Evolutionary conservation across 345 rosid genomes (phyloP).

Genomic region (Alliaria petiolata): DNA sequence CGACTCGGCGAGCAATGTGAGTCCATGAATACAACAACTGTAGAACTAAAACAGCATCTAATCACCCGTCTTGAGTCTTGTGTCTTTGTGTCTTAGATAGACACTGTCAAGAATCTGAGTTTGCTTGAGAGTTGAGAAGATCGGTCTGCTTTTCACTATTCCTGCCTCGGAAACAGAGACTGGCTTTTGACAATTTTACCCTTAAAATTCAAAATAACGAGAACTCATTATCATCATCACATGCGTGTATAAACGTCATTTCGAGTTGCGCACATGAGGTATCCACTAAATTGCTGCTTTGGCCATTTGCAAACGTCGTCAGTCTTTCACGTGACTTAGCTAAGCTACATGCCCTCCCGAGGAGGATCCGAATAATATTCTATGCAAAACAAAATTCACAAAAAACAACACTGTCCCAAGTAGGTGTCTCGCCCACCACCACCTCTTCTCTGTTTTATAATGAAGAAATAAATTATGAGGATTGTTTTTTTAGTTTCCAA

Average conservation of each 20-base stretch:
- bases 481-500: too few species aligned
- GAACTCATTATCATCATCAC: not conserved
- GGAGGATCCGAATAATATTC: too few species aligned
- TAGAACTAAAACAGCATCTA: not conserved
- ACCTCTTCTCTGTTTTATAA: too few species aligned
- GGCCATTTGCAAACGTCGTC: slow-evolving; percentile 14
- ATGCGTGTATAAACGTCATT: slow-evolving; percentile 10
- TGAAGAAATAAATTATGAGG: too few species aligned
- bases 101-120: slow-evolving; percentile 33
- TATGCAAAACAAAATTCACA: too few species aligned
- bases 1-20: slow-evolving; percentile 8
- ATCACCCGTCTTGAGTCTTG: not conserved
- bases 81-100: not conserved
- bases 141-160: slow-evolving; percentile 1
- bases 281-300: not conserved
- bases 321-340: slow-evolving; percentile 23
- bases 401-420: too few species aligned
- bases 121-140: not conserved
- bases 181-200: slow-evolving; percentile 8
- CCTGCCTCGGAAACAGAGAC: slow-evolving; percentile 12
- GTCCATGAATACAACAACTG: slow-evolving; percentile 11
- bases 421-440: too few species aligned
- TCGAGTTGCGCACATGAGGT: not conserved
- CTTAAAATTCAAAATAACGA: not conserved
- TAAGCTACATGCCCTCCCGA: not conserved